Evolutionary conservation across 225 moss, liverwort and hornwort genomes (phyloP).

Genomic region (Sphagnum contortum): DNA sequence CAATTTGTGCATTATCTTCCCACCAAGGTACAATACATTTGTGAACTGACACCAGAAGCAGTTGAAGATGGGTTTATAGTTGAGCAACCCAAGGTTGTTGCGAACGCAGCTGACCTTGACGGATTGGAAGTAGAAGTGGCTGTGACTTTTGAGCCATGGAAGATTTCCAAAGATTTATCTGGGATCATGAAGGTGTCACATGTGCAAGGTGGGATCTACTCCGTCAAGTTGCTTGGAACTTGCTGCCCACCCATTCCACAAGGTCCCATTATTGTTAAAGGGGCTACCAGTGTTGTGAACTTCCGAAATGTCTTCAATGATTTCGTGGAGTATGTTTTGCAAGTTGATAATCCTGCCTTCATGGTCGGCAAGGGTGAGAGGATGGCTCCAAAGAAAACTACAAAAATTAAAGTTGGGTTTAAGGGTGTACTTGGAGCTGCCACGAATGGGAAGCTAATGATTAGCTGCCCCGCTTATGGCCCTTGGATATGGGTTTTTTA

Average conservation of each 20-base stretch:
- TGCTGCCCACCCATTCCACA: slow-evolving; percentile 51
- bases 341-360: slow-evolving; percentile 46
- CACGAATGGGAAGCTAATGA: slow-evolving; percentile 30
- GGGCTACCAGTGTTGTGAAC: slow-evolving; percentile 35
- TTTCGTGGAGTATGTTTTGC: slow-evolving; percentile 38
- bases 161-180: background rate
- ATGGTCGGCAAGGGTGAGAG: slow-evolving; percentile 56
- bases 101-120: slow-evolving; percentile 60
- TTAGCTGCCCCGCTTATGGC: slow-evolving; percentile 32
- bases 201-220: slow-evolving; percentile 8
- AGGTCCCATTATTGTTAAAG: slow-evolving; percentile 58
- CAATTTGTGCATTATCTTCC: slow-evolving; percentile 69
- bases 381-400: slow-evolving; percentile 45
- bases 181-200: slow-evolving; percentile 18
- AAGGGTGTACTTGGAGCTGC: slow-evolving; percentile 15
- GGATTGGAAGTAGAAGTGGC: slow-evolving; percentile 52
- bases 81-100: slow-evolving; percentile 26
- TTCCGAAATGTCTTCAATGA: slow-evolving; percentile 69
- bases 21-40: slow-evolving; percentile 46
- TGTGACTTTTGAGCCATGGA: slow-evolving; percentile 18
- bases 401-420: slow-evolving; percentile 46
- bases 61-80: slow-evolving; percentile 39
- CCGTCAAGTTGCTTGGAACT: slow-evolving; percentile 13
- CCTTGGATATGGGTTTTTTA: slow-evolving; percentile 44
- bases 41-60: slow-evolving; percentile 38